Percentiles rank a stretch among this genome's conserved stretches.
Conservation (phyloP, 2,329 filamentous ascomycete genomes). For the Tolypocladium tundrense region DNA sequence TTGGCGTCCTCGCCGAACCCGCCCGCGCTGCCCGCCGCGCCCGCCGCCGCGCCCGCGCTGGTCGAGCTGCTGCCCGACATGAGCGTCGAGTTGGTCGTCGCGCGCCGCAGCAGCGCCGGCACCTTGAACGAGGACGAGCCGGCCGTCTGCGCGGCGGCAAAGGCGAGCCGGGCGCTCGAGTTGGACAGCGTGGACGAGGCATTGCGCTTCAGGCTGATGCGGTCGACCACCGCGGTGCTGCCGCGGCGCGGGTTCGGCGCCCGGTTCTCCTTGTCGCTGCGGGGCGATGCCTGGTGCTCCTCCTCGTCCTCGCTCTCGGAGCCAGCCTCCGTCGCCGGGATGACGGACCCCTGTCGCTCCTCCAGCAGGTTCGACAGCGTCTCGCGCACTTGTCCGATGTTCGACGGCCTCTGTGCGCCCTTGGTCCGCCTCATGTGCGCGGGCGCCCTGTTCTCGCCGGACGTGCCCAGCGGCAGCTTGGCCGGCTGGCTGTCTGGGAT, state of each 20-base stretch:
- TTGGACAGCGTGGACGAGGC: constrained; percentile 27
- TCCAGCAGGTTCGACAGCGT: constrained; percentile 78
- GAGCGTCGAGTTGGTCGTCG: constrained; percentile 54
- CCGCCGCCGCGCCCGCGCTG: constrained; percentile 5
- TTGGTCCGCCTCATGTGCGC: constrained; percentile 53
- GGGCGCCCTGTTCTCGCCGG: constrained; percentile 38
- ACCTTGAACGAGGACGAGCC: constrained; percentile 48
- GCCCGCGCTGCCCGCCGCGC: constrained; percentile 12
- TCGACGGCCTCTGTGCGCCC: constrained; percentile 56
- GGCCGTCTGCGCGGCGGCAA: constrained; percentile 33
- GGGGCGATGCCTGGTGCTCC: constrained; percentile 12
- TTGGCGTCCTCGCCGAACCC: constrained; percentile 39
- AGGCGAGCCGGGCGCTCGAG: constrained; percentile 40
- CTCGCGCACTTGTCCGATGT: constrained; percentile 70
- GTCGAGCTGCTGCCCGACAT: constrained; percentile 26
- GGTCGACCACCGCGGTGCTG: constrained; percentile 52
- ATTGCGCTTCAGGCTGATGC: constrained; percentile 57
- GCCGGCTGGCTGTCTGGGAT: constrained; percentile 43
- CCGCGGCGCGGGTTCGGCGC: constrained; percentile 24
- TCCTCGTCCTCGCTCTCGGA: constrained; percentile 31
- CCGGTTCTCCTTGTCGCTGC: constrained; percentile 41
- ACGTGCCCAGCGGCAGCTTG: constrained; percentile 24
- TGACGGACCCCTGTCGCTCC: constrained; percentile 42
- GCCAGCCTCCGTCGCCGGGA: constrained; percentile 30
- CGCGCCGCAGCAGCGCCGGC: constrained; percentile 60